Evolutionary conservation across 768 basidiomycete genomes (phyloP).

Genomic region (Rhodotorula babjevae): DNA sequence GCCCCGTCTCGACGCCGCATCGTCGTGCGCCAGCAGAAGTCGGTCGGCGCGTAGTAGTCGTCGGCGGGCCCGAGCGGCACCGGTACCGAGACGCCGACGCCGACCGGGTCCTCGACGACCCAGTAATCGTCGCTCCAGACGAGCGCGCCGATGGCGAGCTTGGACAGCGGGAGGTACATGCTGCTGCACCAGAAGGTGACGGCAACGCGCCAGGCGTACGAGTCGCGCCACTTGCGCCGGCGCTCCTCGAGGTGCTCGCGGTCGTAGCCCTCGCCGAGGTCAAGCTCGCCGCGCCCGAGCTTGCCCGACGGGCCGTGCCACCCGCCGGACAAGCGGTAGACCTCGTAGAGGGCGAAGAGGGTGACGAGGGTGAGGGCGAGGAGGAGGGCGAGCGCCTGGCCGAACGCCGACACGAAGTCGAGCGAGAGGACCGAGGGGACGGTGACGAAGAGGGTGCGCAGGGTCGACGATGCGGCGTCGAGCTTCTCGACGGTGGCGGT

Average conservation of each 20-base stretch:
- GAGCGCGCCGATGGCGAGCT: conserved; percentile 69
- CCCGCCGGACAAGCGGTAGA: conserved; percentile 54
- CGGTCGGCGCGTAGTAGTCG: conserved; percentile 60
- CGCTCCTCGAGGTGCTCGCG: conserved; percentile 29
- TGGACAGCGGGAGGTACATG: conserved; percentile 71
- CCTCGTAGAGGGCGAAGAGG: conserved; percentile 57
- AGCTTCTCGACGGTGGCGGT: neutral
- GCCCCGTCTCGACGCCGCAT: conserved; percentile 54
- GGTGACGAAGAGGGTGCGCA: conserved; percentile 26
- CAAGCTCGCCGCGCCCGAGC: conserved; percentile 2
- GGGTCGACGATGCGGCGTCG: neutral
- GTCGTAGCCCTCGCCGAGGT: conserved; percentile 41
- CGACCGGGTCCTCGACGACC: conserved; percentile 62
- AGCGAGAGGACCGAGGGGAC: conserved; percentile 71
- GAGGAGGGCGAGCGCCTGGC: conserved; percentile 61
- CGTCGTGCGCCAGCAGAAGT: conserved; percentile 76
- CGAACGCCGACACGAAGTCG: conserved; percentile 62
- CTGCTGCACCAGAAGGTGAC: conserved; percentile 63
- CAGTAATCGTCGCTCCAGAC: conserved; percentile 69
- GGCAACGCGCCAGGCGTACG: conserved; percentile 57
- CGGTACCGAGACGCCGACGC: conserved; percentile 54
- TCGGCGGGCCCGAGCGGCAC: conserved; percentile 57
- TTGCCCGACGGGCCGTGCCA: conserved; percentile 4
- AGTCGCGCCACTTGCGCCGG: conserved; percentile 53
- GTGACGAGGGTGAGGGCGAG: conserved; percentile 58